Conservation (phyloP, 2,329 filamentous ascomycete species). For the Fusarium duplospermum region DNA sequence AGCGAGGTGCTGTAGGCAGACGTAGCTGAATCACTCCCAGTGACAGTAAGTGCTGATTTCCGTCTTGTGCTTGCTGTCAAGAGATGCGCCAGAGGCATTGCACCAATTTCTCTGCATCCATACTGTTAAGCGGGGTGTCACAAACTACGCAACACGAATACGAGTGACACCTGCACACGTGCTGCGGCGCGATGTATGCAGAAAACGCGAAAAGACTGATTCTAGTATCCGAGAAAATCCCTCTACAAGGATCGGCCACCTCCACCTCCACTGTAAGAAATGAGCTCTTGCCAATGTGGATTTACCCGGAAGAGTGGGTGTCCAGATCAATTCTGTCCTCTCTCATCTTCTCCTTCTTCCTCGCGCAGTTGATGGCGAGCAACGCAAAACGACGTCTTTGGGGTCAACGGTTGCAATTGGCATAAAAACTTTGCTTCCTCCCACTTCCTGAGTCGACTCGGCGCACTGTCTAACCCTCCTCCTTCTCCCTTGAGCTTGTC, state of each 20-base stretch:
- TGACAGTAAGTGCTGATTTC: not conserved
- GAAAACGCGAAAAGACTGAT: constrained; percentile 18
- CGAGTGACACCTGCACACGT: not conserved
- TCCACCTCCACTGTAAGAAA: constrained; percentile 39
- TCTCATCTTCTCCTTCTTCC: constrained; percentile 29
- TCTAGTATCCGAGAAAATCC: constrained; percentile 4
- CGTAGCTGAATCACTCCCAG: not conserved
- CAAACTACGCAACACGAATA: not conserved
- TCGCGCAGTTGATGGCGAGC: constrained; percentile 31
- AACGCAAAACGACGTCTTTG: constrained; percentile 37
- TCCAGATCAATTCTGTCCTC: constrained; percentile 33
- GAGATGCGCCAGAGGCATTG: not conserved
- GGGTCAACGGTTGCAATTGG: constrained; percentile 34
- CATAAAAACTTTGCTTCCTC: constrained; percentile 35
- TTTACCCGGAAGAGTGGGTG: constrained; percentile 44
- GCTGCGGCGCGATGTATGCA: constrained; percentile 5
- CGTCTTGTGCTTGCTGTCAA: not conserved
- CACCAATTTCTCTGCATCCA: not conserved
- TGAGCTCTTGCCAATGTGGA: constrained; percentile 45
- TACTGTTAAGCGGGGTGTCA: not conserved
- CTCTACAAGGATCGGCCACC: constrained; percentile 37
- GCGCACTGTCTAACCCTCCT: constrained; percentile 38
- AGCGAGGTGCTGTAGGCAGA: not conserved
- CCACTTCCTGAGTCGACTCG: constrained; percentile 18
- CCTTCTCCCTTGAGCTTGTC: not conserved